Evolutionary conservation across 768 basidiomycete species (phyloP).

Genomic region (Russula emetica): DNA sequence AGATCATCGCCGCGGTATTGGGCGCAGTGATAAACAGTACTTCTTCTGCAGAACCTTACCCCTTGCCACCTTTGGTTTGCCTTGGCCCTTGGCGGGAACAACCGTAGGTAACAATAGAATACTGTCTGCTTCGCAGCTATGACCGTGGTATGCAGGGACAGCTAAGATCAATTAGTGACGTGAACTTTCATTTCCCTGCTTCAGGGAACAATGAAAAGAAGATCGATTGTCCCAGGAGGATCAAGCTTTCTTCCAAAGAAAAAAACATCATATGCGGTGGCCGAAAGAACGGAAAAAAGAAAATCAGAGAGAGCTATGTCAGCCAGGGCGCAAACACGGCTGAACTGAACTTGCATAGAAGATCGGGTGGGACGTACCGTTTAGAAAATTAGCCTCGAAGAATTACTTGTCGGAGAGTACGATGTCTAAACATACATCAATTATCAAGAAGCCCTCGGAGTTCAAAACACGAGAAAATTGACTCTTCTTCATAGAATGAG

Average conservation of each 20-base stretch:
- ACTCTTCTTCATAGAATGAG: neutral
- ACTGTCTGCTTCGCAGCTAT: neutral
- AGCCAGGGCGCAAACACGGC: neutral
- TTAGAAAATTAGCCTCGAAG: neutral
- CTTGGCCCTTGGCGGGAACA: neutral
- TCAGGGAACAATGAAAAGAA: neutral
- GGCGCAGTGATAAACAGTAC: neutral
- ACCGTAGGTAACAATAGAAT: neutral
- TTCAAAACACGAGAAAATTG: neutral
- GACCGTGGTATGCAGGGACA: neutral
- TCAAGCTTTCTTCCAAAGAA: neutral
- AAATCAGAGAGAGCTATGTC: neutral
- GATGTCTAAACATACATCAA: neutral
- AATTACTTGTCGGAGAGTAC: neutral
- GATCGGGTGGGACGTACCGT: neutral
- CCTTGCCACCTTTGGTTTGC: neutral
- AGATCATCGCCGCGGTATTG: conserved; percentile 8
- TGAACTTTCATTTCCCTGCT: neutral
- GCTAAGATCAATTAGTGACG: neutral
- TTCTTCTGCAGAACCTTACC: neutral
- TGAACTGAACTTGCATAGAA: no score
- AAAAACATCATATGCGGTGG: neutral
- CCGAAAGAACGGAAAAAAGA: neutral
- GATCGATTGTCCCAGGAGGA: neutral
- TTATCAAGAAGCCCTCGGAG: conserved; percentile 7